Base-by-base conservation (phyloP, 1,139 yeast genomes). In the Hansenula sp. region DNA sequence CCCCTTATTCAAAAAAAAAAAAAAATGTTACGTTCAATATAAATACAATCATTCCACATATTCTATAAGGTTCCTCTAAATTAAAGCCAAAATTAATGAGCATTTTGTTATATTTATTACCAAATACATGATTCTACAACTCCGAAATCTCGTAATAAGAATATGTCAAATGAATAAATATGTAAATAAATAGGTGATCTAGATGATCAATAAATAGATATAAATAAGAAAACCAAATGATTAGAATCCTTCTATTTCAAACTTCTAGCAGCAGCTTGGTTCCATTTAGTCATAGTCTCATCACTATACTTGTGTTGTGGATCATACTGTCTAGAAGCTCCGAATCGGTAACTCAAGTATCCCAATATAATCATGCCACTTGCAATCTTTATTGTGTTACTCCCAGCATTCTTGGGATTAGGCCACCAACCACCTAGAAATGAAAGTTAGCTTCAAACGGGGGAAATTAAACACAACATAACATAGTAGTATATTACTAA, bases 351-450 rank as follows among this genome's bases (percentile, higher is more conserved):
- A 21, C 18, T 15, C 12, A 51, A 51, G 4, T 49, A 44, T 9
- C 45, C 45, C 19, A 53, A 44, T 7, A 53, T 46, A 10, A 52
- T 27, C 2, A 52, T 13, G n/a, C 40, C 47, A 18, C 37, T 35
- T 1, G 44, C 42, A 24, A 55, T 45, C n/a, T 51, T 36, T 18
- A 47, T 13, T 17, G 48, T 47, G 35, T 55, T 55, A 5, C 48
- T 39, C 33, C 48, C 50, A 31, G 50, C 50, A 41, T 55, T 55
- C 41, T 48, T 50, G 40, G 59, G 59, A 17, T 55, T 53, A 38
- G 47, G 49, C 53, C 54, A 52, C 57, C 57, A 55, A 31, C 57
- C 58, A 52, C 59, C 59, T 53, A 2, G n/a, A 7, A 13, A n/a
- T 3, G 10, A 12, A n/a, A 12, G 52, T 52, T 48, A 52, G 54